A percentile compares a stretch with the other conserved stretches of the same genome.
phyloP scores from a whole-genome alignment of 2,329 filamentous ascomycete species.

The Apiospora koreana region DNA sequence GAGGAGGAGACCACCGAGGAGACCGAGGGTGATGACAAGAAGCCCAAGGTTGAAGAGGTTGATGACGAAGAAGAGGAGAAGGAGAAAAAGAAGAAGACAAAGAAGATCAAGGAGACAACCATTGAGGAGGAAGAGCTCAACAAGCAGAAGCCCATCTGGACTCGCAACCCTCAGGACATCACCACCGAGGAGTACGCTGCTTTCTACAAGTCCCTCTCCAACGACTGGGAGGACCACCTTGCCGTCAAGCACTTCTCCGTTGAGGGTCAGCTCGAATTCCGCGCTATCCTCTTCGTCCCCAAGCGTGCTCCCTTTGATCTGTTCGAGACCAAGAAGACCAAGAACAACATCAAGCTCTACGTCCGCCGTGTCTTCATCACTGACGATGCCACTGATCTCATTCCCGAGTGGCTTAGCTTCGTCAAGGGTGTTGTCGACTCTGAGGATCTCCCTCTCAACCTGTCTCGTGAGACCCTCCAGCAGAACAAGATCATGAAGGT shows the following conservation, averaged over 20 bases:
- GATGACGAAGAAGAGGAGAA: constrained; percentile 82
- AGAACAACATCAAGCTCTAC: constrained; percentile 99
- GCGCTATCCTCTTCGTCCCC: constrained; percentile 97
- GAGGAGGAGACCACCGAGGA: constrained; percentile 72
- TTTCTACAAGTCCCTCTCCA: constrained; percentile 99
- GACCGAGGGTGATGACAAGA: constrained; percentile 81
- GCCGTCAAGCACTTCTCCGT: constrained; percentile 99
- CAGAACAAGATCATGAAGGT: constrained; percentile 99
- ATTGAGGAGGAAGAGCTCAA: constrained; percentile 99
- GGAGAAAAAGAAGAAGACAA: constrained; percentile 96
- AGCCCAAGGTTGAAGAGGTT: constrained; percentile 93
- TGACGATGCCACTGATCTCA: constrained; percentile 97
- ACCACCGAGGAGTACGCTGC: constrained; percentile 93
- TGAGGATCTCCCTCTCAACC: constrained; percentile 97
- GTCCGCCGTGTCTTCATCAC: constrained; percentile 99
- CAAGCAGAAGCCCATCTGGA: constrained; percentile 99
- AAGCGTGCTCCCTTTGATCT: constrained; percentile 99
- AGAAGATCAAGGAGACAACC: constrained; percentile 98
- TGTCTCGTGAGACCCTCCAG: constrained; percentile 99
- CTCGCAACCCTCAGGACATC: constrained; percentile 95
- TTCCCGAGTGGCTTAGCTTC: constrained; percentile 99
- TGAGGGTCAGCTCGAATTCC: constrained; percentile 99
- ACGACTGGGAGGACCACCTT: constrained; percentile 99
- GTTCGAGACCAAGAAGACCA: constrained; percentile 99
- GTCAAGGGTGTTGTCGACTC: constrained; percentile 99